Evolutionary conservation across 768 basidiomycete genomes (phyloP).

Genomic region (Gautieria morchelliformis): DNA sequence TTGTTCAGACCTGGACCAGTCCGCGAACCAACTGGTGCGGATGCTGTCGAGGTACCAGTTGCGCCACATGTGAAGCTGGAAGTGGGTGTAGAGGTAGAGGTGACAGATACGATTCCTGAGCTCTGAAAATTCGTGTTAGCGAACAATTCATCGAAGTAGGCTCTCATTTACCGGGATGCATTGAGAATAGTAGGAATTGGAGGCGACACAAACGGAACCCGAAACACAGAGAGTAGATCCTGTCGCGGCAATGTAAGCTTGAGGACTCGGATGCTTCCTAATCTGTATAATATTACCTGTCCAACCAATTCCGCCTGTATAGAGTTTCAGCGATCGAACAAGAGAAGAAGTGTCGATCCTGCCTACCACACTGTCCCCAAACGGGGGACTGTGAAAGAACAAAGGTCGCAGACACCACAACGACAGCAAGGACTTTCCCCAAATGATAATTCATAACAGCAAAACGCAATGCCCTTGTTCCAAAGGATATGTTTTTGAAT

Average conservation of each 20-base stretch:
- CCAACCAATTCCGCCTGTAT: constrained; percentile 26
- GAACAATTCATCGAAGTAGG: constrained; percentile 18
- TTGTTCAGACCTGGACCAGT: constrained; percentile 23
- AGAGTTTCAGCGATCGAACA: not conserved
- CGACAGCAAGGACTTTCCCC: not conserved
- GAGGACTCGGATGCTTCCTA: too few relatives aligned
- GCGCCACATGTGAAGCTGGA: constrained; percentile 16
- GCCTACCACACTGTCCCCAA: constrained; percentile 20
- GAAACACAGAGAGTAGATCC: constrained; percentile 30
- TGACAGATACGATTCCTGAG: not conserved
- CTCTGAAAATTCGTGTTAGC: constrained; percentile 23
- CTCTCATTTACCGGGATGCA: constrained; percentile 25
- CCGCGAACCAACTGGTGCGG: not conserved
- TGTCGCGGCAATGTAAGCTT: not conserved
- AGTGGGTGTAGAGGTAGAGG: constrained; percentile 10
- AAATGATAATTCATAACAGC: not conserved
- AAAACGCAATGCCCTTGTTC: not conserved
- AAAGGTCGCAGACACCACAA: constrained; percentile 6
- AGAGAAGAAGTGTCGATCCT: not conserved
- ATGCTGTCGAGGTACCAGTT: constrained; percentile 1
- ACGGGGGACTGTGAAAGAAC: constrained; percentile 17
- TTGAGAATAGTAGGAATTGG: constrained; percentile 36
- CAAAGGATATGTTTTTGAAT: not conserved
- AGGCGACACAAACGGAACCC: constrained; percentile 28
- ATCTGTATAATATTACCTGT: constrained; percentile 2